A percentile compares a stretch with the other conserved stretches of the same genome.
Evolutionary conservation across 2,329 filamentous ascomycete genomes (phyloP).

Genomic region (Chrysosporium keratinophilum): DNA sequence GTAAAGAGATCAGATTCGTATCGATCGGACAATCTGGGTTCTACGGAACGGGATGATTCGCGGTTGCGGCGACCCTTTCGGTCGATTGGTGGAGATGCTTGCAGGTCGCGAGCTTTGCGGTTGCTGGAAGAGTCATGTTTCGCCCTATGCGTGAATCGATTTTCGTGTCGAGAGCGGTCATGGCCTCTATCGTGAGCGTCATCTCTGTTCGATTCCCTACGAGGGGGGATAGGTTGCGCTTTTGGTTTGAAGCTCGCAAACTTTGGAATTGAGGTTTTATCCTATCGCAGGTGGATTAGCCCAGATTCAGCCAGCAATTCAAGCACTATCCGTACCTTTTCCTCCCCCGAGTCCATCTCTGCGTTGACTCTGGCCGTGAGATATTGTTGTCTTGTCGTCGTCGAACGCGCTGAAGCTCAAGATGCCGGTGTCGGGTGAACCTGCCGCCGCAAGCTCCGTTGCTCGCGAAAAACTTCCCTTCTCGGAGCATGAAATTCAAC

Average conservation of each 20-base stretch:
- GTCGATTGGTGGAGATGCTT: not conserved
- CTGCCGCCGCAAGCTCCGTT: slow-evolving; percentile 15
- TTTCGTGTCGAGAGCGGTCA: not conserved
- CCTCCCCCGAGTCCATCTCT: slow-evolving; percentile 28
- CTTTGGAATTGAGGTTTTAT: slow-evolving; percentile 48
- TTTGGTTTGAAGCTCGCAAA: slow-evolving; percentile 64
- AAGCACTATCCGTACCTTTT: slow-evolving; percentile 24
- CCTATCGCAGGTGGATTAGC: slow-evolving; percentile 19
- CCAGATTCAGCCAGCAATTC: not conserved
- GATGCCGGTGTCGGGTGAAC: slow-evolving; percentile 13
- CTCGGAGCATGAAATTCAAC: slow-evolving; percentile 19
- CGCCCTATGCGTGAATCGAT: slow-evolving; percentile 17
- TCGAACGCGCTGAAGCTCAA: slow-evolving; percentile 12
- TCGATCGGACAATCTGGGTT: not conserved
- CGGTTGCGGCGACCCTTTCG: not conserved
- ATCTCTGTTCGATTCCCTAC: not conserved
- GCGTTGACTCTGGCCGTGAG: slow-evolving; percentile 2
- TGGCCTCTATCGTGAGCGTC: not conserved
- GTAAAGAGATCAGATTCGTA: slow-evolving; percentile 38
- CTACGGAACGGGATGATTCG: not conserved
- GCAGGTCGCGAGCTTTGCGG: not conserved
- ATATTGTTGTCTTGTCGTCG: not conserved
- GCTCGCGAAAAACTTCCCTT: slow-evolving; percentile 23
- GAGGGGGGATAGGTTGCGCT: slow-evolving; percentile 6
- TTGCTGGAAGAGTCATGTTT: not conserved